phyloP scores from a whole-genome alignment of 2,329 filamentous ascomycete genomes.

The Arthrobotrys pseudoclavata region DNA sequence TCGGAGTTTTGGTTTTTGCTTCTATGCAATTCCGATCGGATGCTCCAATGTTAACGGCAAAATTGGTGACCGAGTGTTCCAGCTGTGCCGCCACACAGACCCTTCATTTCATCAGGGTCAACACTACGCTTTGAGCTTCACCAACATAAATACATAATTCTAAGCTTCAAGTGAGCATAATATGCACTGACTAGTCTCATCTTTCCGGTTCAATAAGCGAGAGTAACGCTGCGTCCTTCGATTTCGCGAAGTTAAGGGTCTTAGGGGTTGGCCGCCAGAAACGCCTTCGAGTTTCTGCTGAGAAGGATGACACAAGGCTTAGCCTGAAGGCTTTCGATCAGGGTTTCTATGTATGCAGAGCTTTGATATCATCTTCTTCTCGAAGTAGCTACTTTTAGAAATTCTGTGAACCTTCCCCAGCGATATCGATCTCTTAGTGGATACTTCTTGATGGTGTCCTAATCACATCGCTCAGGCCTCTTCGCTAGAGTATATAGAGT shows the following conservation, averaged over 20 bases:
- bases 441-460: neutral
- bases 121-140: slow-evolving; percentile 7
- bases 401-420: neutral
- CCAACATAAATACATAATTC: neutral
- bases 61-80: slow-evolving; percentile 20
- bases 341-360: slow-evolving; percentile 4
- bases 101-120: slow-evolving; percentile 17
- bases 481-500: slow-evolving; percentile 32
- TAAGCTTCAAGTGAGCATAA: neutral
- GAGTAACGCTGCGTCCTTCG: neutral
- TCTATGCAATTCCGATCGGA: neutral
- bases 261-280: neutral
- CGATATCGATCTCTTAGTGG: neutral
- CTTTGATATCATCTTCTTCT: neutral
- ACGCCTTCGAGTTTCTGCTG: neutral
- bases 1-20: slow-evolving; percentile 20
- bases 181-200: slow-evolving; percentile 23
- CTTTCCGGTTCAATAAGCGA: slow-evolving; percentile 20
- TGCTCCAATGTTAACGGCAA: neutral
- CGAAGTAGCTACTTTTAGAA: neutral
- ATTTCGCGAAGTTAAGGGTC: neutral
- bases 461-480: slow-evolving; percentile 37
- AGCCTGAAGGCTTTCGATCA: slow-evolving; percentile 1
- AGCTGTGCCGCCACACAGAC: slow-evolving; percentile 24
- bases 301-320: slow-evolving; percentile 18